Evolutionary conservation across 345 rosid species (phyloP), one percentile per base, ranked within the genome.

Genomic region (Brassica nigra): DNA sequence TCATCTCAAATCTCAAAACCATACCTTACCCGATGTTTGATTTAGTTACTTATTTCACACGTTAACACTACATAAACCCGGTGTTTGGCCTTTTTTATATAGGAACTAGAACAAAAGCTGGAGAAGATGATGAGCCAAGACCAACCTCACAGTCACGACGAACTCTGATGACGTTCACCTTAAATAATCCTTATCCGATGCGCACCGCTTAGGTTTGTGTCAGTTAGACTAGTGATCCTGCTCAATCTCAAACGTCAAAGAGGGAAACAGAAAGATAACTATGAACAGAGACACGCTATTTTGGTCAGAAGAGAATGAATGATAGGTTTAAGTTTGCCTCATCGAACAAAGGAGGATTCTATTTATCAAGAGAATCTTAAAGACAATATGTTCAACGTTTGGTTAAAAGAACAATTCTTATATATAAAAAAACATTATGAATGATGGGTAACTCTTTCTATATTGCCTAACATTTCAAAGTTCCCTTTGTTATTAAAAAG

Each of bases 101-200:
- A 94, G 98, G 98, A 90, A 61, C 84, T 94, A 70, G 87, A 88
- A 81, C 71, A 86, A 61, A 94, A 90, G 85, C 90, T 92, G 30
- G 93, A 89, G 12, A 59, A 70, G 80, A 31, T 92, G 83, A 76
- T 88, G 90, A 89, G 84, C 84, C 84, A 86, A 77, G 85, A 89
- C 69, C 89, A 86, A 69, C 87, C 97, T 29, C 87, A 63, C 66
- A 77, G 37, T 9, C 98, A 86, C 47, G 98, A 94, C 68, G 98
- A 94, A 82, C 94, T 94, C 61, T 94, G 81, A 82, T 70, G 34
- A 61, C 31, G 42, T 4, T 12, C 68, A 70, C 8, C 71, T 75
- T 37, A 73, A 80, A 75, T 80, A 65, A 64, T 20, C 33, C 42
- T 61, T 73, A 66, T 11, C 58, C 8, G 65, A 23, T 79, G 74